Base-by-base conservation (phyloP, 805 yeast genomes). In the Kodamaea neixiangensis region DNA sequence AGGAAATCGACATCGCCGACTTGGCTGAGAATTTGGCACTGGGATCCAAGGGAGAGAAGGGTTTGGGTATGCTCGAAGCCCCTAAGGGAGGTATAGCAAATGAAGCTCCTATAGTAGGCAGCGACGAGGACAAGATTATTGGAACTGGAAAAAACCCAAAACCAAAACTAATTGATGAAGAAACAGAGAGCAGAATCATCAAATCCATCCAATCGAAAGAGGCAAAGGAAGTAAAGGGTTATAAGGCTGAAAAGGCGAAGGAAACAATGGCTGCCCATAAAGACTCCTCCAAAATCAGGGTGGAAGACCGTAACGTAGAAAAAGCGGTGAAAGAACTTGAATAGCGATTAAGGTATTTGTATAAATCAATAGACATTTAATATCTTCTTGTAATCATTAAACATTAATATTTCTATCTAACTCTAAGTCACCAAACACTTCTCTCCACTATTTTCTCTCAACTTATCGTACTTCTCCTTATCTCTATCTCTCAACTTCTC, bases 401-500 rank as follows among this genome's bases (percentile, higher is more conserved):
- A 29, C 34, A 22, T 41, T 41, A 41, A 39, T 39, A n/a, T 13
- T 39, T 34, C 47, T 18, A 31, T 47, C 25, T 11, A 17, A 13
- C 10, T 7, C 11, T 17, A 37, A 7, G 41, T 37, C n/a, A 37
- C 41, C 20, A 37, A 37, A 48, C 68, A 64, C 52, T 64, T 64
- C 15, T 57, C 60, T 14, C 46, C 49, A 21, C 37, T 17, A 10
- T 53, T 51, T 5, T 64, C 65, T 40, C 59, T 62, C 47, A 65
- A 39, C 48, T 72, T 75, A 7, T 57, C 60, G 47, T 70, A 73
- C 54, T 63, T 57, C 54, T 74, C 79, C 52, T 65, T 63, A 19
- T 71, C 68, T 53, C 86, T 78, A 45, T 81, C 85, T 45, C 69
- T 68, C 59, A 82, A 72, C 60, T 87, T 87, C 56, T 72, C 75